A percentile compares a stretch with the other conserved stretches of the same genome.
Evolutionary conservation across 306 rosid species (phyloP).

Genomic region (Inga oerstediana): DNA sequence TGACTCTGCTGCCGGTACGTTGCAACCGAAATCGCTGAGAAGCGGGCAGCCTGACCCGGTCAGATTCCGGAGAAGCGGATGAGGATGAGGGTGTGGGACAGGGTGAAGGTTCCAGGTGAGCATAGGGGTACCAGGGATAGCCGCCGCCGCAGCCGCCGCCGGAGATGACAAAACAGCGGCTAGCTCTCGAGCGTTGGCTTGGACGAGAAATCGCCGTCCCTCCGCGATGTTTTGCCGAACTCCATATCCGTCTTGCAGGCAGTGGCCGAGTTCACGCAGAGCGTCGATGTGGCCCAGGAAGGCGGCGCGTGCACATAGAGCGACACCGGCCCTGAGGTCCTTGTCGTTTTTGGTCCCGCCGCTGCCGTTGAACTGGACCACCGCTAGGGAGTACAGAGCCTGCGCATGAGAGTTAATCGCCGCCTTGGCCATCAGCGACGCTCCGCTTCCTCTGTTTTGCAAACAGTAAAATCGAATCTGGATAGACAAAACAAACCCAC

Average conservation of each 20-base stretch:
- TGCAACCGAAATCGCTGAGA: constrained; percentile 93
- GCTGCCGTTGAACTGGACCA: constrained; percentile 93
- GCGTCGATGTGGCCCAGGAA: constrained; percentile 92
- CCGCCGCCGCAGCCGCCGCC: constrained; percentile 31
- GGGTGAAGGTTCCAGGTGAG: constrained; percentile 55
- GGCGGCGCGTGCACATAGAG: constrained; percentile 89
- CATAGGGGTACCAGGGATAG: constrained; percentile 22
- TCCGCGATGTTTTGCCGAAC: constrained; percentile 78
- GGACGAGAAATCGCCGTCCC: constrained; percentile 81
- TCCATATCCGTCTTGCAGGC: constrained; percentile 96
- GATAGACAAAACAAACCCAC: neutral
- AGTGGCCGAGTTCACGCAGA: constrained; percentile 88
- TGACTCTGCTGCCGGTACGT: constrained; percentile 82
- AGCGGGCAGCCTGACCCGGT: constrained; percentile 63
- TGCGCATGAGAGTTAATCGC: constrained; percentile 89
- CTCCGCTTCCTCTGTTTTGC: constrained; percentile 82
- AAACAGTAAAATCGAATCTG: constrained; percentile 98
- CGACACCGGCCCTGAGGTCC: constrained; percentile 84
- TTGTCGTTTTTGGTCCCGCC: constrained; percentile 88
- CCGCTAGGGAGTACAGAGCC: constrained; percentile 82
- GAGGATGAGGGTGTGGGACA: constrained; percentile 44
- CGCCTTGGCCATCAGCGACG: constrained; percentile 88
- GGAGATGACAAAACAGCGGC: constrained; percentile 69
- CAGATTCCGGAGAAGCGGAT: constrained; percentile 49
- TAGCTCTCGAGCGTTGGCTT: constrained; percentile 92